Evolutionary conservation across 2,329 filamentous ascomycete genomes (phyloP), one percentile per base, ranked within the genome.

Genomic region (Tolypocladium cylindrosporum): DNA sequence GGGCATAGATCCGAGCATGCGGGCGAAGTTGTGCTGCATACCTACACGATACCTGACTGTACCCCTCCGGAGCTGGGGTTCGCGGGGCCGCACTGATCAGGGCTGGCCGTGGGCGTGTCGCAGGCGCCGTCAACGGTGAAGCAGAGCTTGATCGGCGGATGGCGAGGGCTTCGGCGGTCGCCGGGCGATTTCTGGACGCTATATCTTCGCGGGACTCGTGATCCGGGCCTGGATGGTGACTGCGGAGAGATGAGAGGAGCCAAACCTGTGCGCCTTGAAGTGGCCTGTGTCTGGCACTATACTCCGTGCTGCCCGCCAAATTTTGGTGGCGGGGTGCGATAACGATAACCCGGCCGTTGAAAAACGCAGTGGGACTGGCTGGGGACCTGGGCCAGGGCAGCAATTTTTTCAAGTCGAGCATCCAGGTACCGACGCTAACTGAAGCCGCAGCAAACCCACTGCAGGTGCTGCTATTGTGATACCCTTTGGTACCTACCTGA

Each of bases 261-360:
- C 55, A 55, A 60, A 57, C 45, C 55, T 63, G 61, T 62, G 62
- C 61, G 59, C 61, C 56, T 57, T 39, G 45, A 55, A 39, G 58
- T 45, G 40, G 39, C 31, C 36, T 50, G n/a, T 50, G 39, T 54
- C 34, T 42, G 40, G 27, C 27, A 31, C 27, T 31, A 31, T 31
- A 5, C 27, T 31, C 6, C 27, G 27, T 31, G 27, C 27, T 16
- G 41, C 42, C 40, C 42, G 56, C 59, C 60, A 60, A 61, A 61
- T 56, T 61, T 60, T 60, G 62, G 58, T 67, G 61, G 68, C 68
- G 70, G 69, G 66, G 63, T 68, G 71, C 70, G 70, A 74, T 72
- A 74, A 72, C 67, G 70, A 72, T 73, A 72, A 73, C 69, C 68
- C 69, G 69, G 62, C 31, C 31, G 31, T 37, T n/a, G 48, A 36